Conservation (phyloP, 2,329 filamentous ascomycete genomes). For the Pyrenochaeta sp. region DNA sequence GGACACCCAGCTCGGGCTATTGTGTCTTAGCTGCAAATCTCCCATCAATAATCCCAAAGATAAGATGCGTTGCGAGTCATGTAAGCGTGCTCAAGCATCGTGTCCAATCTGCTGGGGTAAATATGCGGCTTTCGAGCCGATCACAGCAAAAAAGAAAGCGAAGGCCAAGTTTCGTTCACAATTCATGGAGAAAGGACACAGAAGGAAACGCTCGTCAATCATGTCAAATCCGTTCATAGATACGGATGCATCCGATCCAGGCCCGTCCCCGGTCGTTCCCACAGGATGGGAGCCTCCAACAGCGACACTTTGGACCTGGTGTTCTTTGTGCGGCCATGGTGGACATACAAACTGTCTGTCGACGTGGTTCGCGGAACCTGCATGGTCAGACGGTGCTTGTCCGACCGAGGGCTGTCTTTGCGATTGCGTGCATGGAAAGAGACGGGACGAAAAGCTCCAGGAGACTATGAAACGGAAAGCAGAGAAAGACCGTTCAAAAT, state of each 20-base stretch:
- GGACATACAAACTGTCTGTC: slow-evolving; percentile 65
- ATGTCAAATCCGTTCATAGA: slow-evolving; percentile 16
- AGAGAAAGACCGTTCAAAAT: slow-evolving; percentile 43
- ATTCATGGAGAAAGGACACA: slow-evolving; percentile 30
- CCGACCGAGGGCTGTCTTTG: slow-evolving; percentile 66
- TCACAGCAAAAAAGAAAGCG: slow-evolving; percentile 37
- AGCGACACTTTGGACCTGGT: slow-evolving; percentile 61
- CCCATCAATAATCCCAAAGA: slow-evolving; percentile 61
- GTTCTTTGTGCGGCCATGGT: slow-evolving; percentile 67
- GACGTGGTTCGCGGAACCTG: slow-evolving; percentile 61
- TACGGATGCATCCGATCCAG: slow-evolving; percentile 19
- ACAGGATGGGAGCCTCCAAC: slow-evolving; percentile 30
- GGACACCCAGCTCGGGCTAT: slow-evolving; percentile 62
- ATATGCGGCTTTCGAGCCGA: slow-evolving; percentile 50
- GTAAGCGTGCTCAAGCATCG: slow-evolving; percentile 51
- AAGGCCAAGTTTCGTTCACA: slow-evolving; percentile 33
- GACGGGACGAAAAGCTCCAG: slow-evolving; percentile 42
- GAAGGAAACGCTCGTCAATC: slow-evolving; percentile 35
- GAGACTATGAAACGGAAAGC: slow-evolving; percentile 38
- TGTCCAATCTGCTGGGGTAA: slow-evolving; percentile 57
- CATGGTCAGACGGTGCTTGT: slow-evolving; percentile 61
- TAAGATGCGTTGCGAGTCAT: slow-evolving; percentile 61
- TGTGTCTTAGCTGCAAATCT: slow-evolving; percentile 64
- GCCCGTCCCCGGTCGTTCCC: slow-evolving; percentile 30
- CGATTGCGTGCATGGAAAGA: slow-evolving; percentile 62